Evolutionary conservation across 2,329 filamentous ascomycete species (phyloP), one percentile per base, ranked within the genome.

Genomic region (Ceratocystiopsis sp.): DNA sequence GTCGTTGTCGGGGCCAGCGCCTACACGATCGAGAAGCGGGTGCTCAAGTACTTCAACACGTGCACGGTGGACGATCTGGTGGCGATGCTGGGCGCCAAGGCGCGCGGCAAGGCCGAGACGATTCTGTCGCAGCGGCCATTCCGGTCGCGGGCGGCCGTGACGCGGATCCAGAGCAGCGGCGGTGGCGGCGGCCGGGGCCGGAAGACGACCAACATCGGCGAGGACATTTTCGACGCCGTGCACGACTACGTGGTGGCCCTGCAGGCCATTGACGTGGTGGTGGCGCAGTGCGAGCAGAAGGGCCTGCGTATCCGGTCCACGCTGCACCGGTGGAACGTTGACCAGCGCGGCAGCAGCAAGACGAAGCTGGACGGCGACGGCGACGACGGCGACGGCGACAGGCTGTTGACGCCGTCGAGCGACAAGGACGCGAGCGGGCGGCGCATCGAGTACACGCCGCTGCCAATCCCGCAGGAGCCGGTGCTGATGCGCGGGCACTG

Each of bases 1-100:
- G 49, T 39, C 8, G 49, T 50, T 0, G 46, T 47, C n/a, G 35
- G 42, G 21, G 45, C 44, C 10, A n/a, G 35, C 2, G 14, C 21
- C 2, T 25, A 16, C 29, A 37, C 33, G 14, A 34, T 47, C 12
- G 57, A 60, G 40, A 57, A 59, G 40, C 55, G 57, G 11, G 73
- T 95, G 8, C 65, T 96, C 25, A 70, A 77, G 9, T 93, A 86
- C 54, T 78, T 98, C 59, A 96, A 96, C 55, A 75, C 69, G 0
- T 91, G 84, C 57, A 75, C 76, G 6, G 64, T 75, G 11, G 72
- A 79, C 34, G 84, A 89, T 45, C 71, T 98, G 37, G 75, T 81
- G 2, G 87, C 93, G 51, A 78, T 95, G 47, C 44, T 52, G 47
- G 84, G 84, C 0, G 78, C 78, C 32, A 76, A 82, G 46, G 78